Conservation (phyloP, 257 asterid genomes). For the Solanum habrochaites region DNA sequence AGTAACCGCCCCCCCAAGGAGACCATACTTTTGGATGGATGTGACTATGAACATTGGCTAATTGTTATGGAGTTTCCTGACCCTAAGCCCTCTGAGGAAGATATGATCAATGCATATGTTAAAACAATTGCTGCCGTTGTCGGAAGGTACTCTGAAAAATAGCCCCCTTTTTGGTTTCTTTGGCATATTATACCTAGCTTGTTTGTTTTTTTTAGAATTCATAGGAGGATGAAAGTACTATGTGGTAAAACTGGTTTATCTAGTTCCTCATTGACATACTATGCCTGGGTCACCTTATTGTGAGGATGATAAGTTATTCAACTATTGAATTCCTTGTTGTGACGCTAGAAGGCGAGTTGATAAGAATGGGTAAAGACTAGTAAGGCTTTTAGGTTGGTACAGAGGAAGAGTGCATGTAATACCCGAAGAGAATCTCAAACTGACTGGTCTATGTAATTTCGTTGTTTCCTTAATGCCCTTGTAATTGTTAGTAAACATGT, state of each 20-base stretch:
- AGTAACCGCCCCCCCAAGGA: slow-evolving; percentile 95
- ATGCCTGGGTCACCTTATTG: neutral
- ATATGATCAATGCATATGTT: slow-evolving; percentile 70
- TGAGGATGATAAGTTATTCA: neutral
- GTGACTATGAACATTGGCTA: slow-evolving; percentile 97
- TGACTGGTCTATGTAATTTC: neutral
- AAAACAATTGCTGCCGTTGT: slow-evolving; percentile 72
- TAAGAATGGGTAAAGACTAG: neutral
- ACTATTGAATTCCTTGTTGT: neutral
- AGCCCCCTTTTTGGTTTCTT: neutral
- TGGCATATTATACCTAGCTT: neutral
- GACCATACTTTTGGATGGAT: slow-evolving; percentile 81
- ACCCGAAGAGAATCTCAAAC: neutral
- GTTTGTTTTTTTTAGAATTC: neutral
- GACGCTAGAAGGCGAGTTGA: neutral
- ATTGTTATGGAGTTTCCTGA: slow-evolving; percentile 75
- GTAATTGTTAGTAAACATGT: neutral
- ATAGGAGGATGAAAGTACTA: neutral
- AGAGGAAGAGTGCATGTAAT: neutral
- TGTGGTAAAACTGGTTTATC: neutral
- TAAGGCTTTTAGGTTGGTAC: neutral
- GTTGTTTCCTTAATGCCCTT: neutral
- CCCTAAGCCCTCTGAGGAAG: slow-evolving; percentile 61
- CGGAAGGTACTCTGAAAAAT: slow-evolving; percentile 44
- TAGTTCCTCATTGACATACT: neutral